These are phyloP conservation scores for Sporothrix euskadiensis DNA, from an alignment of 2,329 filamentous ascomycete genomes.

Conservation along the genomic window DNA sequence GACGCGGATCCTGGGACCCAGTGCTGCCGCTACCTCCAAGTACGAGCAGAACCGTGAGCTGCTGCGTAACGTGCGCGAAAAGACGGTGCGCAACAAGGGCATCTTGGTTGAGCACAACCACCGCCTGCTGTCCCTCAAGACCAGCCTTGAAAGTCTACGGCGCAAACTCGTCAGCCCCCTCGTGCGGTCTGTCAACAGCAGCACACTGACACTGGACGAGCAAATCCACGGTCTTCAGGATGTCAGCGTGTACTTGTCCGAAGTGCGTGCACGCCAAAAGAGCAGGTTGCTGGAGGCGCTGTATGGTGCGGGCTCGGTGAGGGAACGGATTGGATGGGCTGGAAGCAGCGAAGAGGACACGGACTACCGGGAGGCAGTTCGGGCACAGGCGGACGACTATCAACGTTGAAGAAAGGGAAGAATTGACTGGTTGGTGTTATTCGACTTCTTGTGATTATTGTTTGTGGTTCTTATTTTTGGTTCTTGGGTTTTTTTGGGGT, in stretches of 20 bases:
- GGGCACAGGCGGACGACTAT: neutral
- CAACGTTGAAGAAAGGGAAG: neutral
- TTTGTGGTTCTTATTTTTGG: neutral
- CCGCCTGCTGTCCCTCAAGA: slow-evolving; percentile 78
- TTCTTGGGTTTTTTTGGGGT: neutral
- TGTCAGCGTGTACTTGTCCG: slow-evolving; percentile 75
- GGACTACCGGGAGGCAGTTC: neutral
- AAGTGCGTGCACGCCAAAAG: slow-evolving; percentile 76
- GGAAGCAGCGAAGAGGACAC: neutral
- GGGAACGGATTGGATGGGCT: slow-evolving; percentile 15
- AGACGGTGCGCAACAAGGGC: slow-evolving; percentile 84
- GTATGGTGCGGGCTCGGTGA: slow-evolving; percentile 54
- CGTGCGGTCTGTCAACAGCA: slow-evolving; percentile 67
- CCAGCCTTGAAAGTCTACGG: slow-evolving; percentile 80
- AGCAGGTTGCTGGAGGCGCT: slow-evolving; percentile 78
- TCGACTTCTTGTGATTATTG: neutral
- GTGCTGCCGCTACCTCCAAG: slow-evolving; percentile 74
- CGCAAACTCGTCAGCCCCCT: slow-evolving; percentile 82
- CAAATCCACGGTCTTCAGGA: slow-evolving; percentile 82
- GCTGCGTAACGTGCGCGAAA: slow-evolving; percentile 74
- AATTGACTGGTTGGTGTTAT: neutral
- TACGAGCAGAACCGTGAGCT: slow-evolving; percentile 87
- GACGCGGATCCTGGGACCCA: slow-evolving; percentile 78
- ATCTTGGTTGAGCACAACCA: slow-evolving; percentile 84
- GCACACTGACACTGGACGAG: slow-evolving; percentile 74